A percentile compares a stretch with the other conserved stretches of the same genome.
Conservation (phyloP, 179 eudicot species). For the Beta macrorhiza region DNA sequence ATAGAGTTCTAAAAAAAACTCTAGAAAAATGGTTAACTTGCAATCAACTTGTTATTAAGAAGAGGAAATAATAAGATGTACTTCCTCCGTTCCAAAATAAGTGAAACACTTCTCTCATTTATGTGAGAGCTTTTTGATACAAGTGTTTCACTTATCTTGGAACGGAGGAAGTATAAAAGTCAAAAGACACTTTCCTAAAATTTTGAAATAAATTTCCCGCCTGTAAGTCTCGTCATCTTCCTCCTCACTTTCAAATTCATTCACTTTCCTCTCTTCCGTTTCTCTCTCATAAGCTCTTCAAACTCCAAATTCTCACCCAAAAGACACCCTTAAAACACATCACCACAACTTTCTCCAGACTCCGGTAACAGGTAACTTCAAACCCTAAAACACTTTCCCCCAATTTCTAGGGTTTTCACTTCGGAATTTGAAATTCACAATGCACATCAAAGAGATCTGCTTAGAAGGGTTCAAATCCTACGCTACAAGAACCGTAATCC, state of each 20-base stretch:
- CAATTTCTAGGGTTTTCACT: conserved; percentile 32
- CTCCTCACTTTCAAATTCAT: neutral
- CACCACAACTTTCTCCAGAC: neutral
- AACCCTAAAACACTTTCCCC: neutral
- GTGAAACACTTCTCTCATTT: too few relatives aligned
- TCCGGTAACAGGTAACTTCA: neutral
- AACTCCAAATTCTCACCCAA: conserved; percentile 1
- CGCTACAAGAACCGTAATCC: conserved; percentile 85
- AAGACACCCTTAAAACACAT: too few relatives aligned
- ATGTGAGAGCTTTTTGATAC: too few relatives aligned
- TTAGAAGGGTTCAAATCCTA: conserved; percentile 97
- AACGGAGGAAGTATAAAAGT: too few relatives aligned
- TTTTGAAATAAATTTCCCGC: conserved; percentile 26
- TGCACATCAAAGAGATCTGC: conserved; percentile 89
- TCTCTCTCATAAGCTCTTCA: neutral
- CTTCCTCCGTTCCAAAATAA: too few relatives aligned
- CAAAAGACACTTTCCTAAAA: neutral
- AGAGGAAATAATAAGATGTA: too few relatives aligned
- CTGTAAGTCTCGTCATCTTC: neutral
- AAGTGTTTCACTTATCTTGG: too few relatives aligned
- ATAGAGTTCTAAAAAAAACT: too few relatives aligned
- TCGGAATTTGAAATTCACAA: conserved; percentile 25
- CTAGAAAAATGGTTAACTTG: too few relatives aligned
- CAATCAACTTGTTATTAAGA: too few relatives aligned
- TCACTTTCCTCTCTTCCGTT: neutral